Base-by-base conservation (phyloP, 208 protist species). In the Crithidia mellificae region DNA sequence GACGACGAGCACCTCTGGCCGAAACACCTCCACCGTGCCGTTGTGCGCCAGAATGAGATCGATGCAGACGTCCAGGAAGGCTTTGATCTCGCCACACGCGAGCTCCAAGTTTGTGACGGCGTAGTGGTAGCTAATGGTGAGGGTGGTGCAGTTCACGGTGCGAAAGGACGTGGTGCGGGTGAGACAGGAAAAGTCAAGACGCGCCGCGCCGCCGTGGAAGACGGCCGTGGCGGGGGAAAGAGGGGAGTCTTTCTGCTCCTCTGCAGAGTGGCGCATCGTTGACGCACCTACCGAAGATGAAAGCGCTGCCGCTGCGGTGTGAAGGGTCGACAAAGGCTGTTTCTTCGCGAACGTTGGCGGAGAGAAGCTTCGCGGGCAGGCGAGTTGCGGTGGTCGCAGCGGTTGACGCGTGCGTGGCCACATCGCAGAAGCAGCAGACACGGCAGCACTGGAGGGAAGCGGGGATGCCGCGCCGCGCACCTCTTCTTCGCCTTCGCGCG, bases 11-110 rank as follows among this genome's bases (percentile, higher is more conserved):
- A 80, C 46, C 29, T 89, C 81, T 2, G 86, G 81, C 1, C 78
- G 74, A 20, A 87, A 74, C 14, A 80, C 46, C 58, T 92, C 86
- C 51, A 89, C 47, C 14, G 77, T 73, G 19, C 81, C 81, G 44
- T 66, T 67, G 36, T 56, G 66, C 6, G 46, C 36, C 49, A 82
- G 43, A 8, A 76, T 56, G 19, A 63, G 55, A 12, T 56, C 36
- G 29, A 88, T 72, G 39, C 71, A 39, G 14, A 53, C 20, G n/a
- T 78, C 34, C 64, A 88, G 53, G 32, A 84, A 57, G 20, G 38
- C 19, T 29, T 29, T 43, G 47, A 88, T 68, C 39, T 81, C 74
- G 11, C 27, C 15, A 30, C 63, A 52, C 15, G 79, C n/a, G 38
- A 41, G 57, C 29, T 68, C 69, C 24, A 52, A 14, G 67, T 87